phyloP scores from a whole-genome alignment of 768 basidiomycete genomes.

The Calocera viscosa region DNA sequence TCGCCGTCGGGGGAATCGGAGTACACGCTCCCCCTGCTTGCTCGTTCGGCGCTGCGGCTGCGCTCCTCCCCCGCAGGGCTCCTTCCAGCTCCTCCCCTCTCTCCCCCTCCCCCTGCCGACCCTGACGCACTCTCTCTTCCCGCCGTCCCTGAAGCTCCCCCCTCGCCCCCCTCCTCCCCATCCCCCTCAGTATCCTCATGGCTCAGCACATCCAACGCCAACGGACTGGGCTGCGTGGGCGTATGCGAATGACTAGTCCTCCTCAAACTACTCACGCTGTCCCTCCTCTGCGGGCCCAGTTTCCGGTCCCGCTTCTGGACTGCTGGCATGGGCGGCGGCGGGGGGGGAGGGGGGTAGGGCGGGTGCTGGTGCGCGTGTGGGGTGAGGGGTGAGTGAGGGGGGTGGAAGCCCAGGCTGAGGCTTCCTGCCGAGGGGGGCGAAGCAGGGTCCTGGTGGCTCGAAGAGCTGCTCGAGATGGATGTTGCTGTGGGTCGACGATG shows the following conservation, averaged over 20 bases:
- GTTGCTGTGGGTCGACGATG: not conserved
- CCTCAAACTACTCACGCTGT: not conserved
- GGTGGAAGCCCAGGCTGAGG: not conserved
- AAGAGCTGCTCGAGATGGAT: not conserved
- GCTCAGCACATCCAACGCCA: conserved; percentile 2
- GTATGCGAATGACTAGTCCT: not conserved
- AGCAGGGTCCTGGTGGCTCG: not conserved
- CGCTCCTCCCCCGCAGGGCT: not conserved
- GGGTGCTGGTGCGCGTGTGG: not conserved
- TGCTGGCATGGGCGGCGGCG: not conserved
- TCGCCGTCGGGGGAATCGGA: too few species aligned
- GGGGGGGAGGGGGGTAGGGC: not conserved
- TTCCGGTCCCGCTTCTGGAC: not conserved
- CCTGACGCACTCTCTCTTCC: not conserved
- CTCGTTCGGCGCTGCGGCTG: not conserved
- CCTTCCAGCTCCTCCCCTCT: not conserved
- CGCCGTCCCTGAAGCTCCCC: not conserved
- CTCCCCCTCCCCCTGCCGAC: not conserved
- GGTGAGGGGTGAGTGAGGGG: not conserved
- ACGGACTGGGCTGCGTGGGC: conserved; percentile 1
- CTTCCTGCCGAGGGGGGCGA: not conserved
- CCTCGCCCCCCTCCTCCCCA: not conserved
- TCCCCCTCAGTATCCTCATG: not conserved
- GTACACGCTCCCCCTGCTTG: too few species aligned
- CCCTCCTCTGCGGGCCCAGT: not conserved